Percentiles rank a stretch among this genome's conserved stretches.
These are phyloP conservation scores for Ligustrum vulgare DNA, from an alignment of 257 asterid species.

Conservation along the genomic window DNA sequence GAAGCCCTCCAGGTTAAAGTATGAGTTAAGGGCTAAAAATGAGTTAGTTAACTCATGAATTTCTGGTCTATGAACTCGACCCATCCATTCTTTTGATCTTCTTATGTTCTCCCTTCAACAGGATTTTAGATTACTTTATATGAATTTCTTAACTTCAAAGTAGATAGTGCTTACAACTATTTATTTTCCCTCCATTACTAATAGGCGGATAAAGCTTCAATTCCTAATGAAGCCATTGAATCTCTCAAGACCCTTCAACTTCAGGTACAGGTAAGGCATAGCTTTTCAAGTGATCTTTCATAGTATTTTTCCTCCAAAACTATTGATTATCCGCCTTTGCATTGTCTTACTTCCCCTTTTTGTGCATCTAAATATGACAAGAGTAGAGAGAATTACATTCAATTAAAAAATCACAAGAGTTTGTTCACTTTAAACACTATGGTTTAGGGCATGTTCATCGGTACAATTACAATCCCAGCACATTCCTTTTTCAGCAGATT, in stretches of 20 bases:
- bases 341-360: background rate
- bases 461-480: background rate
- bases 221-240: conserved; percentile 98
- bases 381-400: background rate
- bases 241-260: conserved; percentile 93
- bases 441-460: background rate
- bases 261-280: conserved; percentile 82
- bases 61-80: conserved; percentile 1
- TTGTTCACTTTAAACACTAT: background rate
- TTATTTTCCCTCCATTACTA: conserved; percentile 21
- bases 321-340: background rate
- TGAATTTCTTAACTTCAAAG: conserved; percentile 5
- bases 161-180: background rate
- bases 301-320: background rate
- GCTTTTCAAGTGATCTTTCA: background rate
- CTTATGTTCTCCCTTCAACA: background rate
- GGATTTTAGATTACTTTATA: background rate
- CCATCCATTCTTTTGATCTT: background rate
- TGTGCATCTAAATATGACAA: background rate
- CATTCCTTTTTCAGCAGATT: conserved; percentile 48
- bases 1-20: background rate
- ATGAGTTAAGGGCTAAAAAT: background rate
- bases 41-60: background rate
- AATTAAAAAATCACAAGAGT: background rate
- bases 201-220: conserved; percentile 97